Evolutionary conservation across 1,284 basidiomycete genomes (phyloP).

Genomic region (Austroboletus niveus): DNA sequence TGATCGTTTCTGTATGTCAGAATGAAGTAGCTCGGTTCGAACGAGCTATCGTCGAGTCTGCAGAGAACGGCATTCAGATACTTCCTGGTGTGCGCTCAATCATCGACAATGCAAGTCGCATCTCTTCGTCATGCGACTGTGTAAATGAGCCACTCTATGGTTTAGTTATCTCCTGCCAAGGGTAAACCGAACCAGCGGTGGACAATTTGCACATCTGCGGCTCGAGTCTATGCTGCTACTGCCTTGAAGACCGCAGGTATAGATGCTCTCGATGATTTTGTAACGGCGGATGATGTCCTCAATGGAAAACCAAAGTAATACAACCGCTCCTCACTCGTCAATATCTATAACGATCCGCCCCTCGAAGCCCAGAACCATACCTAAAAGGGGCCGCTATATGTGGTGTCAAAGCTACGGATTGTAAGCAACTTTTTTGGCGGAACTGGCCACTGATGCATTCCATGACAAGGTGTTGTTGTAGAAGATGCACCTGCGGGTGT

Average conservation of each 20-base stretch:
- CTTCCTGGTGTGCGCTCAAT: constrained; percentile 61
- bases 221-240: constrained; percentile 55
- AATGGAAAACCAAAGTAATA: constrained; percentile 77
- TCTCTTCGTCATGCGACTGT: neutral
- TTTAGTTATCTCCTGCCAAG: constrained; percentile 44
- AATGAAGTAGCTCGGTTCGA: constrained; percentile 67
- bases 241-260: constrained; percentile 54
- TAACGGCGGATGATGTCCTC: constrained; percentile 76
- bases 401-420: constrained; percentile 57
- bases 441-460: constrained; percentile 6
- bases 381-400: constrained; percentile 66
- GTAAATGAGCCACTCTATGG: neutral
- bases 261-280: constrained; percentile 61
- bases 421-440: constrained; percentile 35
- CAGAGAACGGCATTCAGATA: constrained; percentile 54
- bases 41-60: constrained; percentile 59
- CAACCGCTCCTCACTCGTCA: constrained; percentile 4
- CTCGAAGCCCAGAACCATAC: constrained; percentile 79
- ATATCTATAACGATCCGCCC: constrained; percentile 27
- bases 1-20: constrained; percentile 34
- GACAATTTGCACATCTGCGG: constrained; percentile 71
- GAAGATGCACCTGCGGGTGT: constrained; percentile 87
- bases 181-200: constrained; percentile 53
- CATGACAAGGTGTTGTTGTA: constrained; percentile 65
- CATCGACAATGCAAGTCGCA: constrained; percentile 46